Base-by-base conservation (phyloP, 2,329 filamentous ascomycete species). In the Pseudogymnoascus sp. region DNA sequence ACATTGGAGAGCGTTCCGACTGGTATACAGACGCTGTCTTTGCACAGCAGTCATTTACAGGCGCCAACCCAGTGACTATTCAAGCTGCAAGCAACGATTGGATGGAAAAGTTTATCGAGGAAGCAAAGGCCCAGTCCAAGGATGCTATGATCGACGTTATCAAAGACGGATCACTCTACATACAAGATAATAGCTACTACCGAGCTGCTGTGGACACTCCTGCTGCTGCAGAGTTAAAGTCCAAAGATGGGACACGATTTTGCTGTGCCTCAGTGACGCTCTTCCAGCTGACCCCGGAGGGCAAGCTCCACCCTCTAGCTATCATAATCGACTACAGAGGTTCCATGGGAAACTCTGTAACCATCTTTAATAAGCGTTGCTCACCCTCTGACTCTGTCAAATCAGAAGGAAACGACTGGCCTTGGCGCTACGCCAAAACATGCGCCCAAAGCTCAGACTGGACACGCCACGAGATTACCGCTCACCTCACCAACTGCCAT, bases 391-490 rank as follows among this genome's bases (percentile, higher is more conserved):
- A 74, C 42, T 63, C 70, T 0, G 67, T 64, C 1, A 63, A 62
- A 31, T 65, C 69, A 18, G 75, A 80, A 64, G 74, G 72, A 59
- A 67, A 69, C 1, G 79, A 82, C 69, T 82, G 78, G 78, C 73
- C 78, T 0, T 82, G 80, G 79, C 71, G 80, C 48, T 81, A 80
- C 66, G 79, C 80, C 18, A 82, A 81, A 69, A 79, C 75, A 0
- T 80, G 77, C 55, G 75, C 74, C 1, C 79, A 80, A 62, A 72
- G 74, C 1, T 73, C 76, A 1, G 79, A 81, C 68, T 82, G 79
- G 79, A 68, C 74, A 60, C 72, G 75, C 4, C 79, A 82, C 63
- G 78, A 81, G 67, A 64, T 80, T 13, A 70, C 70, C 3, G 74
- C 80, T 2, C 80, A 82, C 63, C 73, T 82, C 5, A 74, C 72